Percentiles rank a stretch among this genome's conserved stretches.
Evolutionary conservation across 192 early-diverging fungal genomes (phyloP).

Genomic region (Physocladia obscura): DNA sequence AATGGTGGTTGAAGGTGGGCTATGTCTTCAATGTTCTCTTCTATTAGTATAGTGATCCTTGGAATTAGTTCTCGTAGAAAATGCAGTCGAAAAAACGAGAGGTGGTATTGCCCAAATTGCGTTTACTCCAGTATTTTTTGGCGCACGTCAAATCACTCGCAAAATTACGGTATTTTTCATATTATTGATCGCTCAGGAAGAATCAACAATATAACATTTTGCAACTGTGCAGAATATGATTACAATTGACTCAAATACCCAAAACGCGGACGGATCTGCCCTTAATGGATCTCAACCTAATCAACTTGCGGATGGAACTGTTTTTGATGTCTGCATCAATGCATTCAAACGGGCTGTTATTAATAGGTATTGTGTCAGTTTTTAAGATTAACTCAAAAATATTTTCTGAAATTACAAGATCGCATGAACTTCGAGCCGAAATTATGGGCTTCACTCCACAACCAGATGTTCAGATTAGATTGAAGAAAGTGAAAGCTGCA

Average conservation of each 20-base stretch:
- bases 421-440: constrained; percentile 28
- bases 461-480: constrained; percentile 26
- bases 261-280: constrained; percentile 9
- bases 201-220: neutral
- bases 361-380: constrained; percentile 1
- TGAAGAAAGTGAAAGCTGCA: constrained; percentile 17
- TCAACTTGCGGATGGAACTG: constrained; percentile 27
- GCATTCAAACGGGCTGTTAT: constrained; percentile 35
- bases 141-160: constrained; percentile 17
- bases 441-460: constrained; percentile 26
- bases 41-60: too few relatives aligned
- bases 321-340: constrained; percentile 34
- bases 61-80: constrained; percentile 20
- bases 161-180: constrained; percentile 21
- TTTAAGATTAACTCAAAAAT: too few relatives aligned
- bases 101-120: constrained; percentile 5
- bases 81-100: constrained; percentile 19
- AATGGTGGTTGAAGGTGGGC: constrained; percentile 33
- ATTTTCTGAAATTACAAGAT: too few relatives aligned
- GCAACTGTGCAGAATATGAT: constrained; percentile 35
- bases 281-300: neutral
- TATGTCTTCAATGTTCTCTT: neutral
- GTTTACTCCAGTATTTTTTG: constrained; percentile 25
- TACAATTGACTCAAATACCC: constrained; percentile 27
- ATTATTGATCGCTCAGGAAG: too few relatives aligned